phyloP scores from a whole-genome alignment of 2,329 filamentous ascomycete species.

The Alternaria angustiovoidea region DNA sequence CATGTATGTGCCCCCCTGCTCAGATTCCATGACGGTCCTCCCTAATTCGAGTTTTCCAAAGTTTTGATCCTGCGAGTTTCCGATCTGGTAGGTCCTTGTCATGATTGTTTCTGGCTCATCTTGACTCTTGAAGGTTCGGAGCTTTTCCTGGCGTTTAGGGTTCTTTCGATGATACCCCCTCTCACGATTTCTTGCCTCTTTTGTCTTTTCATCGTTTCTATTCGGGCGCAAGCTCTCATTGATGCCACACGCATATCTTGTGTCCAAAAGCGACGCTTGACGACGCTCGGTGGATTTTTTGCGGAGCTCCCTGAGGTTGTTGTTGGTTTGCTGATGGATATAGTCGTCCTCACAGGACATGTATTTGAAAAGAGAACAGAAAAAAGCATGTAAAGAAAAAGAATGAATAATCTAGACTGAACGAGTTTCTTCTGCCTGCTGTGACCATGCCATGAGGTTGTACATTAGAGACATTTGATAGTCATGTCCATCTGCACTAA shows the following conservation, averaged over 20 bases:
- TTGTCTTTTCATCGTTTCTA: slow-evolving; percentile 15
- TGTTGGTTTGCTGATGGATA: slow-evolving; percentile 17
- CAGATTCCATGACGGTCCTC: slow-evolving; percentile 1
- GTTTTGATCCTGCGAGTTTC: slow-evolving; percentile 11
- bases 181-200: slow-evolving; percentile 21
- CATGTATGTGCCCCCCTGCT: slow-evolving; percentile 26
- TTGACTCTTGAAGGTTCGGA: slow-evolving; percentile 20
- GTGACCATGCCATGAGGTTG: slow-evolving; percentile 1
- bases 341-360: slow-evolving; percentile 6
- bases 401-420: slow-evolving; percentile 13
- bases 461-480: neutral
- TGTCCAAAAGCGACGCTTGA: neutral
- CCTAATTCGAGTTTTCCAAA: slow-evolving; percentile 28
- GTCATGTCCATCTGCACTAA: neutral
- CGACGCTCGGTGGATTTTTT: neutral
- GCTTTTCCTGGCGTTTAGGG: slow-evolving; percentile 27
- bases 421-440: neutral
- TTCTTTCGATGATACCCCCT: slow-evolving; percentile 36
- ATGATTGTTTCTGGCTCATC: slow-evolving; percentile 12
- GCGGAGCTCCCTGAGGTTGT: slow-evolving; percentile 2
- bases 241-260: neutral
- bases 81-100: slow-evolving; percentile 30
- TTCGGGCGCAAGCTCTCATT: neutral
- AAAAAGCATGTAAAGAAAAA: slow-evolving; percentile 25
- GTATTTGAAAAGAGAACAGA: slow-evolving; percentile 12